Evolutionary conservation across 345 rosid species (phyloP).

Genomic region (Gossypium sturtianum): DNA sequence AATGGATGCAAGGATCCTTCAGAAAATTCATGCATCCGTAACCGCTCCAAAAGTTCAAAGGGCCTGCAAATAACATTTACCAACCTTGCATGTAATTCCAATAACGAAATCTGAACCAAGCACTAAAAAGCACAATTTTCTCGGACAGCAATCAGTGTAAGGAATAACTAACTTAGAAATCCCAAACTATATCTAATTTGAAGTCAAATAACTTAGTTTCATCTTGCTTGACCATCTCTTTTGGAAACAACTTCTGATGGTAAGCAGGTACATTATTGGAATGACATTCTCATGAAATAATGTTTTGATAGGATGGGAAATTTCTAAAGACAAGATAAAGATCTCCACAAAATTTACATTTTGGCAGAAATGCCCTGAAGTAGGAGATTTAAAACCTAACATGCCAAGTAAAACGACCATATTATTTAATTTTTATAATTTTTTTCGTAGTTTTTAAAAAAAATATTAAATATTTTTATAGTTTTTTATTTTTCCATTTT

Average conservation of each 20-base stretch:
- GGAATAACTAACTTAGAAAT: neutral
- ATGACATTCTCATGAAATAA: neutral
- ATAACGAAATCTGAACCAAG: neutral
- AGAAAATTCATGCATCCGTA: conserved; percentile 62
- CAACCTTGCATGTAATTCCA: conserved; percentile 10
- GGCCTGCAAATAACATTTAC: conserved; percentile 40
- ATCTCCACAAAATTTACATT: neutral
- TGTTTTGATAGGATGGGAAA: neutral
- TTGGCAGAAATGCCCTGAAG: neutral
- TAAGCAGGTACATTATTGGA: no score
- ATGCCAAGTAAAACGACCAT: neutral
- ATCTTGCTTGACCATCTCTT: neutral
- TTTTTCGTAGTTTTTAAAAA: no score
- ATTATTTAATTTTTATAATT: neutral
- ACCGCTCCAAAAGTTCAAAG: conserved; percentile 56
- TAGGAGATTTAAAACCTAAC: neutral
- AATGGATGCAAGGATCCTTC: conserved; percentile 73
- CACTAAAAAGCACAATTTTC: neutral
- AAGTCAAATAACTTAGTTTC: neutral
- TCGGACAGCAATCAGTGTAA: neutral
- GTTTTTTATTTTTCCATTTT: no score
- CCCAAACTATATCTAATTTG: neutral
- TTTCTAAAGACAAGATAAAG: neutral
- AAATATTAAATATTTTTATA: no score
- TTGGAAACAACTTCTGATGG: neutral